Percentiles rank a stretch among this genome's conserved stretches.
Conservation (phyloP, 2,329 filamentous ascomycete species). For the Aspergillus novofumigatus region DNA sequence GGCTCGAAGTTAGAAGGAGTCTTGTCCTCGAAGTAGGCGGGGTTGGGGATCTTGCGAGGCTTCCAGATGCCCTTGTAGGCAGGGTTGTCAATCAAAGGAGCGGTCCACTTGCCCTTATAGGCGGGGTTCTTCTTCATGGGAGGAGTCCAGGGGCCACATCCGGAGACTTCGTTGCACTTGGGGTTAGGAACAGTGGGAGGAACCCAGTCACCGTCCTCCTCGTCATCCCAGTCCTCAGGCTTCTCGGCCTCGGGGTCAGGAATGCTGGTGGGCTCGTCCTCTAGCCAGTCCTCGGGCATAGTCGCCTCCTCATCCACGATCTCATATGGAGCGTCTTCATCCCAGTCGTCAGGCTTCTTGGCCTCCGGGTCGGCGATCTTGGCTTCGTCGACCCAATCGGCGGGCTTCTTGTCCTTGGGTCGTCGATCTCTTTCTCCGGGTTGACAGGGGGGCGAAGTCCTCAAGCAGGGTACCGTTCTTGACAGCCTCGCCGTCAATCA, state of each 20-base stretch:
- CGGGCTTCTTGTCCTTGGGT: constrained; percentile 89
- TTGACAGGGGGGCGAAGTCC: constrained; percentile 91
- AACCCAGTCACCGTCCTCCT: constrained; percentile 98
- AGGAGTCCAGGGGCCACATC: constrained; percentile 88
- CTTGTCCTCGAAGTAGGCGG: constrained; percentile 95
- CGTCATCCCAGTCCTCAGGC: constrained; percentile 99
- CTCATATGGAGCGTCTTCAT: constrained; percentile 96
- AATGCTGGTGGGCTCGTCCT: constrained; percentile 75
- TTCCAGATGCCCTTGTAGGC: constrained; percentile 95
- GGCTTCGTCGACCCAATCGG: constrained; percentile 90
- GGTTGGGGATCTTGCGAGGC: constrained; percentile 95
- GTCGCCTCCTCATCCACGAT: constrained; percentile 89
- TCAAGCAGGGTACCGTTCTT: constrained; percentile 90
- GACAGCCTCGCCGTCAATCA: constrained; percentile 82
- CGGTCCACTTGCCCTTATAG: constrained; percentile 99
- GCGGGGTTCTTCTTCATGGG: constrained; percentile 91
- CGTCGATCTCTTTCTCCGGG: constrained; percentile 90
- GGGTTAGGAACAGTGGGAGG: constrained; percentile 88
- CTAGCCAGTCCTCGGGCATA: constrained; percentile 94
- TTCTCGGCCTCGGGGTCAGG: constrained; percentile 93
- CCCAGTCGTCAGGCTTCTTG: constrained; percentile 96
- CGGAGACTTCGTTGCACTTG: constrained; percentile 89
- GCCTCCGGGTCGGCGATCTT: constrained; percentile 90
- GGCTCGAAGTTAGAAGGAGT: constrained; percentile 94
- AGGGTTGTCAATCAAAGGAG: constrained; percentile 92